Base-by-base conservation (phyloP, 1,284 basidiomycete species). In the Grifola frondosa region DNA sequence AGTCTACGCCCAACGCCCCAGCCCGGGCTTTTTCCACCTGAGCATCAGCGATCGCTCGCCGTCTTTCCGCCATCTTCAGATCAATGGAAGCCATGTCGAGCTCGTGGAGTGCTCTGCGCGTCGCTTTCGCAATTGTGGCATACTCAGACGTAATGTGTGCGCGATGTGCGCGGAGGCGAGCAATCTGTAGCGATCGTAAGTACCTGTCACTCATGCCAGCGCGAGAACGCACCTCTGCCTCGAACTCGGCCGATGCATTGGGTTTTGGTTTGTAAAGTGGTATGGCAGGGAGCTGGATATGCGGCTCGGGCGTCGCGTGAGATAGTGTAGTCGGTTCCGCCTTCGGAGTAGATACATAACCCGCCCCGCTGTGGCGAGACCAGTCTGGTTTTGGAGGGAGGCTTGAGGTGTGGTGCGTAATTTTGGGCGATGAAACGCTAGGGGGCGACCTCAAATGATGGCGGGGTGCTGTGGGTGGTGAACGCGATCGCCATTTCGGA, bases 21-120 rank as follows among this genome's bases (percentile, higher is more conserved):
- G 63, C 64, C 21, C 75, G 72, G 40, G 82, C 84, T 58, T 74
- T 75, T 58, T 84, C 81, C 49, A 81, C 58, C 52, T 83, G 81
- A 49, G 58, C 57, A 44, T 76, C 75, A 24, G 81, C 75, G 21
- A 78, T 65, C 47, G 70, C 70, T 39, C 80, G 71, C 40, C 81
- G 72, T 41, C 66, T 67, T 65, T 81, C 78, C 11, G 77, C 76
- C 30, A 73, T 71, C 46, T 70, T 70, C 43, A 85, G 59, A 47
- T 88, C 84, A 26, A 84, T 65, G 28, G 65, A 65, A 21, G 78
- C 66, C 53, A 78, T 63, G 21, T 84, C 80, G 5, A 83, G 63
- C 54, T 88, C 85, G 41, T 80, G 74, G 33, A 78, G 56, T 6
- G 79, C 78, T 13, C 77, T 71, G 16, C 72, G 71, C 5, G 70